A percentile compares a stretch with the other conserved stretches of the same genome.
These are phyloP conservation scores for Exophiala calicioides DNA, from an alignment of 2,329 filamentous ascomycete genomes.

Conservation along the genomic window DNA sequence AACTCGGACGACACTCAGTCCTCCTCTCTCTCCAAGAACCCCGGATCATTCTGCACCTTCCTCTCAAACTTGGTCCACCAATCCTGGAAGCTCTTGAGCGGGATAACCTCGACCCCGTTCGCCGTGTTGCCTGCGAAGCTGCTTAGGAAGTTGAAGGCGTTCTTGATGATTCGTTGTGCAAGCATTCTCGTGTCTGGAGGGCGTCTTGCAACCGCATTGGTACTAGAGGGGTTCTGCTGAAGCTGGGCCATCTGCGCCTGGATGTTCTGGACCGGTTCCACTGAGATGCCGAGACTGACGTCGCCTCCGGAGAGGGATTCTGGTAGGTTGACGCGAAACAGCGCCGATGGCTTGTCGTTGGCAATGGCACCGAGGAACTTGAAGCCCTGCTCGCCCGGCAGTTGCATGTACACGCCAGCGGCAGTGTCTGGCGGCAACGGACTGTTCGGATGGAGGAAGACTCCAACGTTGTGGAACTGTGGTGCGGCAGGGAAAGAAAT, in stretches of 20 bases:
- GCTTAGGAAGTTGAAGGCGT: slow-evolving; percentile 94
- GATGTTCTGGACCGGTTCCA: slow-evolving; percentile 76
- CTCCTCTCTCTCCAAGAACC: slow-evolving; percentile 77
- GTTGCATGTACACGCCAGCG: slow-evolving; percentile 85
- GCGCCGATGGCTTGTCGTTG: slow-evolving; percentile 84
- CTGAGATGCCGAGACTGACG: slow-evolving; percentile 65
- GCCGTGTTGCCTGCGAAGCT: slow-evolving; percentile 70
- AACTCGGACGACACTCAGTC: slow-evolving; percentile 7
- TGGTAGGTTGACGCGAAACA: slow-evolving; percentile 70
- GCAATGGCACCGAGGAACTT: slow-evolving; percentile 86
- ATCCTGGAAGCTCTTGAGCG: slow-evolving; percentile 90
- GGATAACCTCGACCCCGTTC: slow-evolving; percentile 78
- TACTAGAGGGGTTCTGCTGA: slow-evolving; percentile 36
- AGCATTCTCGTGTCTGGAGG: slow-evolving; percentile 68
- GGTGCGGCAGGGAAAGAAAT: slow-evolving; percentile 66
- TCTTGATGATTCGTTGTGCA: slow-evolving; percentile 91
- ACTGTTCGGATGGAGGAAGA: slow-evolving; percentile 82
- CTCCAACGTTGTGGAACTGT: slow-evolving; percentile 71
- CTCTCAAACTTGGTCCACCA: slow-evolving; percentile 98
- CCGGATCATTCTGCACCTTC: slow-evolving; percentile 79
- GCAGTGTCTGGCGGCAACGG: slow-evolving; percentile 73
- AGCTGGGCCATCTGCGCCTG: slow-evolving; percentile 67
- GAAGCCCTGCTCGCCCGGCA: slow-evolving; percentile 66
- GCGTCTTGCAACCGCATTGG: slow-evolving; percentile 36
- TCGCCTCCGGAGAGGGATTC: slow-evolving; percentile 28